Evolutionary conservation across 805 yeast genomes (phyloP).

Genomic region (Ascoidea rubescens): DNA sequence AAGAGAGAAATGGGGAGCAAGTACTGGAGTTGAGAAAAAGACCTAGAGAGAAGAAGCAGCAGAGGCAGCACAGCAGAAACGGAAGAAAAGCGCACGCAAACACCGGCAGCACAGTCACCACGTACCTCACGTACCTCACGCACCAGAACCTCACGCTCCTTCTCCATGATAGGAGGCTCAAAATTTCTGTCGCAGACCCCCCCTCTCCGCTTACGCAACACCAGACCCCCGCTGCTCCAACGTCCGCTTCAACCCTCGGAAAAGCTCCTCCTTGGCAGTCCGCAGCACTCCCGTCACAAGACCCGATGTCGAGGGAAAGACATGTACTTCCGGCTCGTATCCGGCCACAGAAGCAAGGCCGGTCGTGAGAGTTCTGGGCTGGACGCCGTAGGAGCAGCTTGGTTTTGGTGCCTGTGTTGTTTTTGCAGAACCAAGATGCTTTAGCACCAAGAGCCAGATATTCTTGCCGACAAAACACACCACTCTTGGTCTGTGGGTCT

Average conservation of each 20-base stretch:
- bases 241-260: not conserved
- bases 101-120: not conserved
- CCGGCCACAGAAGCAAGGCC: no score
- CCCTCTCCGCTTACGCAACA: not conserved
- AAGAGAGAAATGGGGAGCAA: not conserved
- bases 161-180: not conserved
- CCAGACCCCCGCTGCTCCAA: not conserved
- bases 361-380: no score
- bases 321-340: not conserved
- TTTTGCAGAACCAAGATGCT: not conserved
- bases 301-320: not conserved
- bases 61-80: not conserved
- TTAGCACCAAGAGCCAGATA: conserved; percentile 16
- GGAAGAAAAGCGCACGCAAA: not conserved
- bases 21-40: not conserved
- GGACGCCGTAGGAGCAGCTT: no score
- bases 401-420: not conserved
- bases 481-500: conserved; percentile 21
- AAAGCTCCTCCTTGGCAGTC: not conserved
- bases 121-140: not conserved
- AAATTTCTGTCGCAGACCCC: no score
- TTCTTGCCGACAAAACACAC: conserved; percentile 62
- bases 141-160: not conserved
- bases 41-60: not conserved
- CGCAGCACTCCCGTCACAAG: not conserved